Evolutionary conservation across 1,139 yeast species (phyloP).

Genomic region (Saccharomyces hybrid): DNA sequence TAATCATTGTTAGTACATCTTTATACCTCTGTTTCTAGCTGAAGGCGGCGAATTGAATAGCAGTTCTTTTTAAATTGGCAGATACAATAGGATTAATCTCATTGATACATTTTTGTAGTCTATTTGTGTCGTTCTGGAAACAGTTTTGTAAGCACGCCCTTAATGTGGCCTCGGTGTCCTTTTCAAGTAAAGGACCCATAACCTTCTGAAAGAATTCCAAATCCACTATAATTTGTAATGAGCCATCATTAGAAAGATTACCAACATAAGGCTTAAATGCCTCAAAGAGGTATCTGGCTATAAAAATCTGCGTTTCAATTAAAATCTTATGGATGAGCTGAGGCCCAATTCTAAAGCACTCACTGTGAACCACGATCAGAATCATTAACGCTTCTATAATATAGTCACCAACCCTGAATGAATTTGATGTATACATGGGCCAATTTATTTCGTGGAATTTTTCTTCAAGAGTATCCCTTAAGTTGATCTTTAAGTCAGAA

Average conservation of each 20-base stretch:
- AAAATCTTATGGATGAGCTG: conserved; percentile 39
- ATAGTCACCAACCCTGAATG: conserved; percentile 40
- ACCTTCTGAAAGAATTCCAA: conserved; percentile 34
- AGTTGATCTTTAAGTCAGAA: conserved; percentile 41
- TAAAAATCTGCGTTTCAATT: conserved; percentile 40
- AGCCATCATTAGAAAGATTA: conserved; percentile 30
- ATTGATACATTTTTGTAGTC: conserved; percentile 25
- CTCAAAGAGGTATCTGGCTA: conserved; percentile 38
- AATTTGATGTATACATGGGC: conserved; percentile 34
- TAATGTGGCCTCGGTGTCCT: conserved; percentile 27
- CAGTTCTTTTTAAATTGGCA: conserved; percentile 27
- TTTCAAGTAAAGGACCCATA: conserved; percentile 24
- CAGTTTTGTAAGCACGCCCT: conserved; percentile 30
- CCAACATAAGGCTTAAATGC: conserved; percentile 36
- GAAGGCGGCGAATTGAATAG: conserved; percentile 31
- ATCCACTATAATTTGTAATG: conserved; percentile 35
- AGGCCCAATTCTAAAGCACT: conserved; percentile 42
- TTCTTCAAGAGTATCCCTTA: conserved; percentile 41
- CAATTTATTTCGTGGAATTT: conserved; percentile 44
- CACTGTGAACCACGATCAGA: conserved; percentile 47
- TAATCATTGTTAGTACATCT: background rate
- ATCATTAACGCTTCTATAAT: conserved; percentile 45
- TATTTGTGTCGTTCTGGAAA: conserved; percentile 27
- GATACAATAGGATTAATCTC: conserved; percentile 29
- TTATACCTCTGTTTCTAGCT: conserved; percentile 6